These are phyloP conservation scores for Penstemon davidsonii DNA, from an alignment of 257 asterid genomes.

Conservation along the genomic window DNA sequence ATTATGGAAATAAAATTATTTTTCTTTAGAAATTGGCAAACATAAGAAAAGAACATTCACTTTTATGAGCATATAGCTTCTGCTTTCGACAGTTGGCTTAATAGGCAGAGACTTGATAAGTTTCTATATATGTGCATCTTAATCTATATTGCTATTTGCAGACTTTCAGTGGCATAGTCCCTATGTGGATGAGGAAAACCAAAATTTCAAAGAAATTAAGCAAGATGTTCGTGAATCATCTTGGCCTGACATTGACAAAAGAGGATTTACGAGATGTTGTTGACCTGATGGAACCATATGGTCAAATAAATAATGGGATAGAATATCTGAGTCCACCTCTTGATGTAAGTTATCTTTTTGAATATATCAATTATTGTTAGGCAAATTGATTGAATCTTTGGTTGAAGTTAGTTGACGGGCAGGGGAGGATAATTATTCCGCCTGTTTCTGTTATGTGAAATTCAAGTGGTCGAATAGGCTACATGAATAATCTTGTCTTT, in stretches of 20 bases:
- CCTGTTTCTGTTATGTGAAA: too few relatives aligned
- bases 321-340: conserved; percentile 82
- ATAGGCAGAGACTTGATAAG: background rate
- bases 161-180: conserved; percentile 70
- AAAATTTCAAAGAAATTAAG: conserved; percentile 50
- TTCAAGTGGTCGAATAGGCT: too few relatives aligned
- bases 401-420: too few relatives aligned
- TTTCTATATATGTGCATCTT: conserved; percentile 18
- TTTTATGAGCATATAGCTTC: conserved; percentile 4
- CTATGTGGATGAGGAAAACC: conserved; percentile 79
- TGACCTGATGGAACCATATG: conserved; percentile 96
- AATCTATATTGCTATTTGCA: conserved; percentile 38
- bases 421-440: too few relatives aligned
- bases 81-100: conserved; percentile 9
- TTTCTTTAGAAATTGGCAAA: conserved; percentile 12
- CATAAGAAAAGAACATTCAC: background rate
- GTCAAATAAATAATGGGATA: conserved; percentile 77
- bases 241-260: conserved; percentile 75
- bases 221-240: conserved; percentile 83
- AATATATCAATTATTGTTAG: background rate
- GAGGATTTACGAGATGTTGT: conserved; percentile 91
- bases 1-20: background rate
- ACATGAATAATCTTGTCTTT: too few relatives aligned
- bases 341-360: conserved; percentile 57
- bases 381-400: too few relatives aligned